Evolutionary conservation across 805 yeast species (phyloP), one percentile per base, ranked within the genome.

Genomic region (Peterozyma xylosa): DNA sequence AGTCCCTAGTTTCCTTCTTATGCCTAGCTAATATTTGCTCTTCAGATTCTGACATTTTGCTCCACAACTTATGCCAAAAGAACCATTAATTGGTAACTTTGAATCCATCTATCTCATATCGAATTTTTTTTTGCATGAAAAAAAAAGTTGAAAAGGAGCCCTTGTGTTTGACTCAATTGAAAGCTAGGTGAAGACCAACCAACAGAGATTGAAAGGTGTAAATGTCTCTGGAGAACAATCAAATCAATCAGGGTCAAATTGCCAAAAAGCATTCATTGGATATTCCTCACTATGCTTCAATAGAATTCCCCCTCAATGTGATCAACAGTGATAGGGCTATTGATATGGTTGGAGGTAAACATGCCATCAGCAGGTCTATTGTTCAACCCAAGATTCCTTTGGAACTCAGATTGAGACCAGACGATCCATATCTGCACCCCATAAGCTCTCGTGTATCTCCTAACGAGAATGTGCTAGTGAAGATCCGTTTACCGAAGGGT

Each of bases 231-330:
- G 27, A 21, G 7, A 21, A 7, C 7, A 21, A 32, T 32, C 34
- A 32, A 10, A 32, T 13, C 5, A 14, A 32, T 32, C 13, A 32
- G 13, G 15, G 34, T 11, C 13, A 32, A 9, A 13, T 38, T 14
- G 86, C 86, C 1, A 70, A 72, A 39, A 76, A 73, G 50, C 74
- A 73, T 55, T 73, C 84, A 10, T 60, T 86, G 55, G 93, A 86
- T 51, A 70, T 86, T 1, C 93, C 95, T 9, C 79, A 80, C 52
- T 78, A 79, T 18, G 71, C 85, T 4, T 75, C 90, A 2, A 74
- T 90, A 14, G 97, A 90, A 55, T 71, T 84, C 47, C 97, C 97
- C 0, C 62, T 88, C 30, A 69, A 72, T 14, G 90, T 90, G 7
- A 69, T 71, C 34, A 72, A 89, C 56, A 63, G 75, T 0, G 73